Percentiles rank a stretch among this genome's conserved stretches.
Evolutionary conservation across 2,329 filamentous ascomycete species (phyloP).

Genomic region (Exophiala lecanii-corni): DNA sequence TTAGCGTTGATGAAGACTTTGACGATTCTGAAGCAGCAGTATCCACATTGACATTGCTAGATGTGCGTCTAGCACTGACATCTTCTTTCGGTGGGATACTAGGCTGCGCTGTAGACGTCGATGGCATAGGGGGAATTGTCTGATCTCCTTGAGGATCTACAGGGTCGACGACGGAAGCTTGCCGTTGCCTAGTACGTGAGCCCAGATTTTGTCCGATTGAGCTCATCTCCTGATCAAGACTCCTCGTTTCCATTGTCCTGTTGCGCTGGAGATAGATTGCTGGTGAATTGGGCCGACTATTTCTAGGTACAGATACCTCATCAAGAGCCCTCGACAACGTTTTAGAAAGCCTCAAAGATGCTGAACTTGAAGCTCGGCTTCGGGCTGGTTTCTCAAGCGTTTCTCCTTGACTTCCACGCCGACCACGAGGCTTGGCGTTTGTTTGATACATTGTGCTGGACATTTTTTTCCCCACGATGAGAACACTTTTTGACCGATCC

Average conservation of each 20-base stretch:
- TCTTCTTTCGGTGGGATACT: too few relatives aligned
- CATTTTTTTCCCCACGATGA: slow-evolving; percentile 10
- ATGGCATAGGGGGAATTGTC: too few relatives aligned
- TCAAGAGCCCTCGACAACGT: slow-evolving; percentile 21
- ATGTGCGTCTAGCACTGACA: too few relatives aligned
- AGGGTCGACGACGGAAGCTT: neutral
- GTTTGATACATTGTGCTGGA: slow-evolving; percentile 20
- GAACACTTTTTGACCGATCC: slow-evolving; percentile 5
- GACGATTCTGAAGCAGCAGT: too few relatives aligned
- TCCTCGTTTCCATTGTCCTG: slow-evolving; percentile 10
- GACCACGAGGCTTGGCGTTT: slow-evolving; percentile 18
- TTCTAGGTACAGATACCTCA: slow-evolving; percentile 17
- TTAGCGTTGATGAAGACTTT: neutral
- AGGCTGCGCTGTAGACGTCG: too few relatives aligned
- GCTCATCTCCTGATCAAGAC: slow-evolving; percentile 2
- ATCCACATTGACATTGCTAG: too few relatives aligned
- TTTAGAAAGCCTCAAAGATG: slow-evolving; percentile 20
- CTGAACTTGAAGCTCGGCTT: slow-evolving; percentile 21
- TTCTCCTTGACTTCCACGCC: slow-evolving; percentile 16
- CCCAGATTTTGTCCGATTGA: neutral
- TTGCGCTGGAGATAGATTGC: slow-evolving; percentile 15
- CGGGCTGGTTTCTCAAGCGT: slow-evolving; percentile 14
- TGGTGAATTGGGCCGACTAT: slow-evolving; percentile 18
- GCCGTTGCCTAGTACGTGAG: neutral
- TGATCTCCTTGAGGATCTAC: too few relatives aligned